Evolutionary conservation across 164 flowering plant species (phyloP).

Genomic region (Macadamia tetraphylla): DNA sequence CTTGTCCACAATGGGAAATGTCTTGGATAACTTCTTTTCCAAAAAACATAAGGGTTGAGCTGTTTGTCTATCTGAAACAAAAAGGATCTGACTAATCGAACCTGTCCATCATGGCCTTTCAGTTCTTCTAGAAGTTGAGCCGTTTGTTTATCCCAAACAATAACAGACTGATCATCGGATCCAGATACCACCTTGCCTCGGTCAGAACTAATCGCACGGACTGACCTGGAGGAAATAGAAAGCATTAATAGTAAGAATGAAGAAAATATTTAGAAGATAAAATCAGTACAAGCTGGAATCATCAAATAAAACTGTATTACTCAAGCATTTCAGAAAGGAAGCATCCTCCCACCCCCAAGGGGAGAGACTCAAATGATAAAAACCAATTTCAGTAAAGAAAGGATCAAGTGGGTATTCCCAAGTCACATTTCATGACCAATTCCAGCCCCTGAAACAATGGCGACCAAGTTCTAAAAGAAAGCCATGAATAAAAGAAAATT

Average conservation of each 20-base stretch:
- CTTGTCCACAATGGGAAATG: not conserved
- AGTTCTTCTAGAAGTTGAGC: conserved; percentile 83
- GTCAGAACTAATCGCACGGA: conserved; percentile 94
- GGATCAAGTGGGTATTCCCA: too few relatives aligned
- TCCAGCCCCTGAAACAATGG: too few relatives aligned
- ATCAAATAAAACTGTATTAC: not conserved
- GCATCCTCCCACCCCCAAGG: too few relatives aligned
- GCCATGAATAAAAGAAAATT: not conserved
- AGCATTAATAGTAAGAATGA: not conserved
- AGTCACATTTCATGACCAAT: too few relatives aligned
- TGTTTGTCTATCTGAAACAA: not conserved
- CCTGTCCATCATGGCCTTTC: conserved; percentile 93
- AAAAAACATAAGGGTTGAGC: not conserved
- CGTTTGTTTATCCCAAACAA: conserved; percentile 99
- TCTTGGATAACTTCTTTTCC: not conserved
- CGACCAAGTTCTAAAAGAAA: not conserved
- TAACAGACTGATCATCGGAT: conserved; percentile 86
- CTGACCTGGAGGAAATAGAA: conserved; percentile 42
- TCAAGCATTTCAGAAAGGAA: not conserved
- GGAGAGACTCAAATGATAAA: not conserved
- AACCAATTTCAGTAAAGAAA: not conserved
- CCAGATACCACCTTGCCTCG: conserved; percentile 89
- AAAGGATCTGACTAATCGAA: conserved; percentile 18
- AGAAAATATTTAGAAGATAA: not conserved
- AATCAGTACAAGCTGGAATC: too few relatives aligned